phyloP scores from a whole-genome alignment of 2,329 filamentous ascomycete genomes.

The Moelleriella libera region DNA sequence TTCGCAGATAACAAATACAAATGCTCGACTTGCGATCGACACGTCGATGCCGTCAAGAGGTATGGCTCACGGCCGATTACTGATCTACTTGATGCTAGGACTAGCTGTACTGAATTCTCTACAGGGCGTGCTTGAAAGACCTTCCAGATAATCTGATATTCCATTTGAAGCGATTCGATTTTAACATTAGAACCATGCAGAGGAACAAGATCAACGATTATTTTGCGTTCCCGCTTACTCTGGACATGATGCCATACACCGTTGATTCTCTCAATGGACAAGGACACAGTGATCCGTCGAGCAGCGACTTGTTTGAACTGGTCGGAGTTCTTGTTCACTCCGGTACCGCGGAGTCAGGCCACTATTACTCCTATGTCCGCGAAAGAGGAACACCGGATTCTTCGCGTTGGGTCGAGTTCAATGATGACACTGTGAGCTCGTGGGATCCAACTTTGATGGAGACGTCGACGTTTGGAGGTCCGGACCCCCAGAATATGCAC shows the following conservation, averaged over 20 bases:
- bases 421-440: slow-evolving; percentile 66
- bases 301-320: slow-evolving; percentile 72
- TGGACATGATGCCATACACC: slow-evolving; percentile 84
- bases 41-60: slow-evolving; percentile 88
- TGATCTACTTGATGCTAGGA: not conserved
- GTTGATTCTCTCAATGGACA: slow-evolving; percentile 64
- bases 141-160: slow-evolving; percentile 91
- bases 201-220: slow-evolving; percentile 91
- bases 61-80: slow-evolving; percentile 16
- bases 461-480: slow-evolving; percentile 66
- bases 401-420: slow-evolving; percentile 76
- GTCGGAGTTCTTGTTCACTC: slow-evolving; percentile 92
- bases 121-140: slow-evolving; percentile 75
- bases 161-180: slow-evolving; percentile 81
- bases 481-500: slow-evolving; percentile 33
- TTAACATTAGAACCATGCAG: slow-evolving; percentile 61
- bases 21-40: slow-evolving; percentile 75
- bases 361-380: slow-evolving; percentile 93
- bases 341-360: slow-evolving; percentile 83
- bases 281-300: slow-evolving; percentile 29
- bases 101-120: slow-evolving; percentile 5
- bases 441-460: slow-evolving; percentile 68
- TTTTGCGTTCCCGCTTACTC: slow-evolving; percentile 71
- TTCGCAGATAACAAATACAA: slow-evolving; percentile 89
- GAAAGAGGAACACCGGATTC: slow-evolving; percentile 47